Evolutionary conservation across 2,329 filamentous ascomycete species (phyloP), one percentile per base, ranked within the genome.

Genomic region (Magnaporthales sp.): DNA sequence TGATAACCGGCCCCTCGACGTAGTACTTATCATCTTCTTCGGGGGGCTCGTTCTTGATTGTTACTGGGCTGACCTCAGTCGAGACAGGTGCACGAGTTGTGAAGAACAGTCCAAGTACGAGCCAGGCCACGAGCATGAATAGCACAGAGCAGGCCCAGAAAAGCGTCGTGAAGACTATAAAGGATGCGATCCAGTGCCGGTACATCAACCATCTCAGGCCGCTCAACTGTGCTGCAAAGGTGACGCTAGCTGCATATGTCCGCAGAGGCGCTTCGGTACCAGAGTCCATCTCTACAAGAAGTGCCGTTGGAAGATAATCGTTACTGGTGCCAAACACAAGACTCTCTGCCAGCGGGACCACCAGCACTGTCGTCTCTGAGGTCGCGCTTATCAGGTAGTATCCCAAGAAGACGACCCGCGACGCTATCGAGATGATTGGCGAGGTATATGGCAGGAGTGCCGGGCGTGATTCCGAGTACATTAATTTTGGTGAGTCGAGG

Each of bases 191-290:
- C 13, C 90, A 87, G 78, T 94, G 89, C 68, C 92, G 88, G 73
- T 95, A 95, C 91, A 99, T 96, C 66, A 93, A 72, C 87, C 91
- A 95, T 63, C 90, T 81, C 68, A 97, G 76, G 0, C 94, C 94
- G 11, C 84, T 83, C 70, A 97, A 87, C 66, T 87, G 84, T 4
- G 94, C 93, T 30, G 85, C 87, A 69, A 98, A 86, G 2, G 83
- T 84, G 38, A 96, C 82, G 15, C 78, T 79, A 4, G 86, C 88
- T 24, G 80, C 80, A 75, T 97, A 97, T 6, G 96, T 86, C 75
- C 96, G 91, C 73, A 97, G 83, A 3, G 80, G 4, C 85, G 84
- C 24, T 46, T 24, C 62, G 27, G 46, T 13, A 9, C 30, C 51
- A 30, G 88, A 88, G 70, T 93, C 86, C 1, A 96, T 77, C 73